Evolutionary conservation across 331 rosid species (phyloP).

Genomic region (Acacia pycnantha): DNA sequence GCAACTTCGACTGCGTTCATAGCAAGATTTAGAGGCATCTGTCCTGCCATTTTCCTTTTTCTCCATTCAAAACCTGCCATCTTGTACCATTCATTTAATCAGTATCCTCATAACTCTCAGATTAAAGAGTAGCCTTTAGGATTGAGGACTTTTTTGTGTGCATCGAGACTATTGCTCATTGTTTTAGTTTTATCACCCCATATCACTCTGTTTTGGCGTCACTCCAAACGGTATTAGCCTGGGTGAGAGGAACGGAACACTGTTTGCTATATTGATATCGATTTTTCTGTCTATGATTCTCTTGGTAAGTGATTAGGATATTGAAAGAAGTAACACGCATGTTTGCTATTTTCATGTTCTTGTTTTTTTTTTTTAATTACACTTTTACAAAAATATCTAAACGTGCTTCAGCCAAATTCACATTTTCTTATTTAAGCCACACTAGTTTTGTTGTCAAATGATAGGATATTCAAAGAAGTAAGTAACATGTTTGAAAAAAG

Average conservation of each 20-base stretch:
- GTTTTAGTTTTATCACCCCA: too few relatives aligned
- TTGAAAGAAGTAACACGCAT: background rate
- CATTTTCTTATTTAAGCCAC: too few relatives aligned
- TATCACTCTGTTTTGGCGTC: too few relatives aligned
- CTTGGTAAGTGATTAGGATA: background rate
- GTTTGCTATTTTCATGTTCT: background rate
- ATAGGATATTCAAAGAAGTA: too few relatives aligned
- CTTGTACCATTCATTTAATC: constrained; percentile 19
- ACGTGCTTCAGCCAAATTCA: background rate
- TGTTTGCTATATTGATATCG: background rate
- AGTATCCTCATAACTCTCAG: constrained; percentile 20
- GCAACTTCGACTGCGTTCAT: constrained; percentile 8
- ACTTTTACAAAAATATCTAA: background rate
- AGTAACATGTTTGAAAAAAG: too few relatives aligned
- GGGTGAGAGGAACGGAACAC: too few relatives aligned
- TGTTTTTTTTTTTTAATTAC: too few relatives aligned
- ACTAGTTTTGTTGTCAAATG: too few relatives aligned
- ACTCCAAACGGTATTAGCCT: too few relatives aligned
- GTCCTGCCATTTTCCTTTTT: background rate
- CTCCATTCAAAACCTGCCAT: background rate
- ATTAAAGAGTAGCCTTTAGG: background rate
- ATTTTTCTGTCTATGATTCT: background rate
- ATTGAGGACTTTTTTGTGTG: too few relatives aligned
- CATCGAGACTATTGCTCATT: too few relatives aligned
- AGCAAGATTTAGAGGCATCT: constrained; percentile 28